These are phyloP conservation scores for Macrotyloma uniflorum DNA, from an alignment of 306 rosid species.

Conservation along the genomic window DNA sequence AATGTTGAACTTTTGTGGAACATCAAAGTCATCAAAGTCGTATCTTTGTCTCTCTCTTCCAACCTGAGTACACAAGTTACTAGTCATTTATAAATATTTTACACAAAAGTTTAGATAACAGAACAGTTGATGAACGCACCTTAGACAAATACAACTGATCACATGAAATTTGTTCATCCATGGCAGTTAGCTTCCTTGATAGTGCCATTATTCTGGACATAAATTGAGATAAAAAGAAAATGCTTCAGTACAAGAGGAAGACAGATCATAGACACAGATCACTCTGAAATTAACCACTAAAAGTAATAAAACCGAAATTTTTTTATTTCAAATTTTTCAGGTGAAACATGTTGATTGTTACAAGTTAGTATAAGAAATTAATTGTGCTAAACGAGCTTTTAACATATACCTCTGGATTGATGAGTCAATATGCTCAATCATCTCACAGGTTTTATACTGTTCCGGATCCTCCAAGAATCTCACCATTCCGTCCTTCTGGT, in stretches of 20 bases:
- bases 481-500: slow-evolving; percentile 90
- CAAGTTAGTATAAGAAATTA: neutral
- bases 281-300: neutral
- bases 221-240: neutral
- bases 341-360: neutral
- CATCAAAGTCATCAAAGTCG: slow-evolving; percentile 77
- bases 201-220: slow-evolving; percentile 68
- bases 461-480: slow-evolving; percentile 92
- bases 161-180: slow-evolving; percentile 69
- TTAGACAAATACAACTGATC: slow-evolving; percentile 70
- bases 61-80: slow-evolving; percentile 47
- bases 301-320: neutral
- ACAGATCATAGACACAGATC: neutral
- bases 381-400: neutral
- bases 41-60: slow-evolving; percentile 79
- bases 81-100: neutral
- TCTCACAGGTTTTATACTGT: slow-evolving; percentile 71
- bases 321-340: neutral
- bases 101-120: neutral
- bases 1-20: slow-evolving; percentile 66
- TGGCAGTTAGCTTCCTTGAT: slow-evolving; percentile 62
- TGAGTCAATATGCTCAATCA: slow-evolving; percentile 75
- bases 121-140: slow-evolving; percentile 30
- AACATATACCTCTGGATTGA: slow-evolving; percentile 65
- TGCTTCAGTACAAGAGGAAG: slow-evolving; percentile 1